A percentile compares a stretch with the other conserved stretches of the same genome.
phyloP scores from a whole-genome alignment of 1,284 basidiomycete genomes.

The Stereum hirsutum region DNA sequence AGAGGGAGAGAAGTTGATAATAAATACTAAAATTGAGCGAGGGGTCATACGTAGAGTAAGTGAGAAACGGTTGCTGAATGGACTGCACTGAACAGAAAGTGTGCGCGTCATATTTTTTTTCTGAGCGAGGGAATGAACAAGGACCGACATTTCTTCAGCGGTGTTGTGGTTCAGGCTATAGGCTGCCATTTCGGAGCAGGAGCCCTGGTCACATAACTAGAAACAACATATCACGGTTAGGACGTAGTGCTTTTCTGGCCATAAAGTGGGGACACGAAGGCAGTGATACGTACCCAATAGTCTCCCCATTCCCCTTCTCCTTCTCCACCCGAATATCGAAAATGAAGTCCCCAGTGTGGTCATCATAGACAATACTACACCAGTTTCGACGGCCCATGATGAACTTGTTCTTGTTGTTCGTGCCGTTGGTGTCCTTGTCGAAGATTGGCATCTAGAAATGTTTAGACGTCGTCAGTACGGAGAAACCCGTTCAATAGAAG shows the following conservation, averaged over 20 bases:
- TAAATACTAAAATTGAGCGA: too few relatives aligned
- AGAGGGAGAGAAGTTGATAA: neutral
- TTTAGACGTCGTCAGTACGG: neutral
- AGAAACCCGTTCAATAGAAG: neutral
- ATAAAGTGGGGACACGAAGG: too few relatives aligned
- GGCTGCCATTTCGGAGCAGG: conserved; percentile 11
- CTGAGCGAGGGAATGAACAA: too few relatives aligned
- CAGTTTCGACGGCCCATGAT: conserved; percentile 91
- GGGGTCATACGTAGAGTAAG: too few relatives aligned
- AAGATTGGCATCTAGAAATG: conserved; percentile 66
- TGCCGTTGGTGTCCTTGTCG: conserved; percentile 68
- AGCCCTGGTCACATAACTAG: conserved; percentile 30
- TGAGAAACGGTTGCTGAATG: too few relatives aligned
- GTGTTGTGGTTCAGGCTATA: too few relatives aligned
- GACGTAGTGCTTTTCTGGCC: too few relatives aligned
- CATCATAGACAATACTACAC: conserved; percentile 67
- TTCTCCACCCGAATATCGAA: conserved; percentile 89
- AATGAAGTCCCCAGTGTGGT: conserved; percentile 54
- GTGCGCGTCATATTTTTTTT: too few relatives aligned
- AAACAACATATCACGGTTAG: too few relatives aligned
- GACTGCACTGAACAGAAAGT: too few relatives aligned
- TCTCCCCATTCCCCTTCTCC: conserved; percentile 70
- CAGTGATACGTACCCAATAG: conserved; percentile 49
- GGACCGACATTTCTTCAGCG: too few relatives aligned
- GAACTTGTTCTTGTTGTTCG: conserved; percentile 55